Evolutionary conservation across 768 basidiomycete species (phyloP).

Genomic region (Rhizopogon vulgaris): DNA sequence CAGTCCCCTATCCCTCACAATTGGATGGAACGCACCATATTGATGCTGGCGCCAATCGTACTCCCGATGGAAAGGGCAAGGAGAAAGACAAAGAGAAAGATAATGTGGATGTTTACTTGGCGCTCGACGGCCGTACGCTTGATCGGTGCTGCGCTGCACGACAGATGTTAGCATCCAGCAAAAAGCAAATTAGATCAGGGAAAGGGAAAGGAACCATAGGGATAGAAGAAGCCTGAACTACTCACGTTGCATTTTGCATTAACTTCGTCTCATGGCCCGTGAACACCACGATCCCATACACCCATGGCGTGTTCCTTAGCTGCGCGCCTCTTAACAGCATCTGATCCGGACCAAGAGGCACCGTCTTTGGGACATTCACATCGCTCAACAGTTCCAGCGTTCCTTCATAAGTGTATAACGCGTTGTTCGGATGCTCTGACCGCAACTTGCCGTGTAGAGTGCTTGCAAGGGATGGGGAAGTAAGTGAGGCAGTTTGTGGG

Average conservation of each 20-base stretch:
- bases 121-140: conserved; percentile 94
- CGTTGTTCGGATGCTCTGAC: conserved; percentile 97
- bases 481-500: conserved; percentile 70
- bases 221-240: conserved; percentile 3
- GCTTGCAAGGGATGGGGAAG: conserved; percentile 68
- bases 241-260: conserved; percentile 97
- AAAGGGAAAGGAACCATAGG: conserved; percentile 1
- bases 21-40: conserved; percentile 44
- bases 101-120: conserved; percentile 94
- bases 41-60: conserved; percentile 86
- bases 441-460: conserved; percentile 77
- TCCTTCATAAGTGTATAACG: conserved; percentile 92
- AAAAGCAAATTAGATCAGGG: too few relatives aligned
- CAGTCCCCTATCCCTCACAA: not conserved
- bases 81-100: conserved; percentile 87
- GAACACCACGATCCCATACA: conserved; percentile 89
- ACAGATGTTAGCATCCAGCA: not conserved
- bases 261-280: conserved; percentile 98
- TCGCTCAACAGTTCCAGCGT: conserved; percentile 57
- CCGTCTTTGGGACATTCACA: conserved; percentile 61
- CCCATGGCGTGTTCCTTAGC: conserved; percentile 93
- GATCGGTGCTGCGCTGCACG: conserved; percentile 84
- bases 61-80: conserved; percentile 86
- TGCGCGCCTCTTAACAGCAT: conserved; percentile 92
- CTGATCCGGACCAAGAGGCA: conserved; percentile 93